Percentiles rank a stretch among this genome's conserved stretches.
Conservation (phyloP, 2,329 filamentous ascomycete species). For the Fusarium sp. region DNA sequence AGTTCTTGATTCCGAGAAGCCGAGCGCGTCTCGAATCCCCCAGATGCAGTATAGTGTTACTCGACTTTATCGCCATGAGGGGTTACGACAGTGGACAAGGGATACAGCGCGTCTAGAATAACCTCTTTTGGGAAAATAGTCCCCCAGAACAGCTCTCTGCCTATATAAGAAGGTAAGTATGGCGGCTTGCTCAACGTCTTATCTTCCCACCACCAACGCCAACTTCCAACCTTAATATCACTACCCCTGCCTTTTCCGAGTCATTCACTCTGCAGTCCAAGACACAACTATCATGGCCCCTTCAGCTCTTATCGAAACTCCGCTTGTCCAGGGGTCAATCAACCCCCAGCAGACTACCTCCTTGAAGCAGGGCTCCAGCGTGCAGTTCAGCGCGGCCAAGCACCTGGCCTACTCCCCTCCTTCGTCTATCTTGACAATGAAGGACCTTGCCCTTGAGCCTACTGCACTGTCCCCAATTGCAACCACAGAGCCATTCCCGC, state of each 20-base stretch:
- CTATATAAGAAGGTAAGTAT: neutral
- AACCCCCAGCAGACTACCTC: neutral
- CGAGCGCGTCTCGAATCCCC: slow-evolving; percentile 4
- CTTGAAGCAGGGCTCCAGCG: neutral
- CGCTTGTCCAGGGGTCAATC: neutral
- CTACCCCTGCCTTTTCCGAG: neutral
- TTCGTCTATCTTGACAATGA: slow-evolving; percentile 29
- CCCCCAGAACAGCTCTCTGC: neutral
- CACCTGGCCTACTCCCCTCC: slow-evolving; percentile 33
- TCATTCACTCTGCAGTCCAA: neutral
- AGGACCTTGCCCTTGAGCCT: slow-evolving; percentile 30
- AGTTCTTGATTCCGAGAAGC: neutral
- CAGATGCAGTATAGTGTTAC: neutral
- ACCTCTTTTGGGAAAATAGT: neutral
- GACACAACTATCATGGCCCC: slow-evolving; percentile 23
- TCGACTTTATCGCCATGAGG: neutral
- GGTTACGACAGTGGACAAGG: neutral
- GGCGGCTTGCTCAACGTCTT: neutral
- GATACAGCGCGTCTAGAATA: neutral
- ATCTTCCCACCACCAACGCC: neutral
- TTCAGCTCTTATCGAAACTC: slow-evolving; percentile 11
- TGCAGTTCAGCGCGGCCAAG: slow-evolving; percentile 28
- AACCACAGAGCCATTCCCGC: slow-evolving; percentile 45
- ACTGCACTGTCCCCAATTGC: slow-evolving; percentile 38
- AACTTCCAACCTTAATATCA: neutral